These are phyloP conservation scores for Elaeis guineensis DNA, from an alignment of 176 grass and related monocot species.

Conservation along the genomic window DNA sequence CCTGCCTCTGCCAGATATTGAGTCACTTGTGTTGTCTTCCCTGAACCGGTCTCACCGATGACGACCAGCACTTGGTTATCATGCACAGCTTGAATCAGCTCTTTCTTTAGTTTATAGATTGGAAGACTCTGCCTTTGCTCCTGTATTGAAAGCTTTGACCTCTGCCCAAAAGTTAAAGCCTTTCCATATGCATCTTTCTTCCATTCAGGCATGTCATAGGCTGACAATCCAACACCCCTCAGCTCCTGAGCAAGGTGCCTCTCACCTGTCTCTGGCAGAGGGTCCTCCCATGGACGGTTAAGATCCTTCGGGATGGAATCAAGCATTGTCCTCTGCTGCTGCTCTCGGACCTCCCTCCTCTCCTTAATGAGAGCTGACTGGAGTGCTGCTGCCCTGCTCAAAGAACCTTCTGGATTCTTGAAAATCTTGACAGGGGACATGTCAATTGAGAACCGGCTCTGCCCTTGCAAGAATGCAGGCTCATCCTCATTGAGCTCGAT, in stretches of 20 bases:
- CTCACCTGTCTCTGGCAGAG: slow-evolving; percentile 84
- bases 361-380: slow-evolving; percentile 94
- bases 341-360: slow-evolving; percentile 78
- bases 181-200: slow-evolving; percentile 96
- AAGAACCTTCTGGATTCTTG: slow-evolving; percentile 90
- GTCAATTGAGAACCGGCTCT: slow-evolving; percentile 73
- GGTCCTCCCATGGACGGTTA: slow-evolving; percentile 95
- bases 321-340: slow-evolving; percentile 95
- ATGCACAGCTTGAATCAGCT: slow-evolving; percentile 85
- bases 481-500: slow-evolving; percentile 94
- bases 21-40: slow-evolving; percentile 93
- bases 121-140: slow-evolving; percentile 90
- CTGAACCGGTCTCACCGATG: slow-evolving; percentile 91
- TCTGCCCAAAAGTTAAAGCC: slow-evolving; percentile 78
- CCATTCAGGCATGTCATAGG: slow-evolving; percentile 95
- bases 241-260: slow-evolving; percentile 85
- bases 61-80: slow-evolving; percentile 96
- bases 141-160: slow-evolving; percentile 79
- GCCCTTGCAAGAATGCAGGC: slow-evolving; percentile 82
- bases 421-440: slow-evolving; percentile 96
- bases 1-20: slow-evolving; percentile 91
- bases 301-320: slow-evolving; percentile 96
- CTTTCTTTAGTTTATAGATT: slow-evolving; percentile 90
- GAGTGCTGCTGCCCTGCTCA: slow-evolving; percentile 77
- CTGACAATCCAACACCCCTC: slow-evolving; percentile 74